Conservation (phyloP, 2,329 filamentous ascomycete species). For the Pseudocercospora crystallina region DNA sequence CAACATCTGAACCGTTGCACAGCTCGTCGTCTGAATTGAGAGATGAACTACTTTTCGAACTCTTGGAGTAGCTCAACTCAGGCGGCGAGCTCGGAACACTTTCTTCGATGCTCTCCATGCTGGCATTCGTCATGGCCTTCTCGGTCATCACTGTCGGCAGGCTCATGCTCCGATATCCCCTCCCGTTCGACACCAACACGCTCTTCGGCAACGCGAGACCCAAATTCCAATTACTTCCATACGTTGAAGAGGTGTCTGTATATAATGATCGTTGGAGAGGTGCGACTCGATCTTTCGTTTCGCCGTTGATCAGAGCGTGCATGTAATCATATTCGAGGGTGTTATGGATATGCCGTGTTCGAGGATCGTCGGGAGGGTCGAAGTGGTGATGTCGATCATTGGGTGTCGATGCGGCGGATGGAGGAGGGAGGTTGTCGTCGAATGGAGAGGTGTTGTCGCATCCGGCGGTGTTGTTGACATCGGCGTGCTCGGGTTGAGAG, state of each 20-base stretch:
- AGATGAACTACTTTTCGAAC: constrained; percentile 73
- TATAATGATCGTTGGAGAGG: background rate
- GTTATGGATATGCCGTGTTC: background rate
- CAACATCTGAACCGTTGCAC: constrained; percentile 24
- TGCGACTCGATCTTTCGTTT: background rate
- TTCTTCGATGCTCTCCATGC: constrained; percentile 22
- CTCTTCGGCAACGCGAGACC: constrained; percentile 19
- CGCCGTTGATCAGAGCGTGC: constrained; percentile 19
- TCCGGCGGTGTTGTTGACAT: no score
- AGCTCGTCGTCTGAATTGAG: constrained; percentile 69
- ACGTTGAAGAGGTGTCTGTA: constrained; percentile 1
- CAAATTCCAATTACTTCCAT: constrained; percentile 10
- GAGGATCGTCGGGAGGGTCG: no score
- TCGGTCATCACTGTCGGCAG: constrained; percentile 9
- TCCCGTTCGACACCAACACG: constrained; percentile 14
- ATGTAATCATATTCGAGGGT: constrained; percentile 23
- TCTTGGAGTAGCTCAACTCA: constrained; percentile 69
- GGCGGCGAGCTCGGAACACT: constrained; percentile 27
- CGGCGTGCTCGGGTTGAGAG: no score
- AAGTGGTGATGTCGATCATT: no score
- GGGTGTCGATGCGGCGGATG: no score
- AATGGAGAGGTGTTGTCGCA: no score
- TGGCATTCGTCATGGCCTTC: constrained; percentile 17
- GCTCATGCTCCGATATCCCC: constrained; percentile 17
- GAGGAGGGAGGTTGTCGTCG: no score